Base-by-base conservation (phyloP, 2,329 filamentous ascomycete species). In the Esteya vermicola region DNA sequence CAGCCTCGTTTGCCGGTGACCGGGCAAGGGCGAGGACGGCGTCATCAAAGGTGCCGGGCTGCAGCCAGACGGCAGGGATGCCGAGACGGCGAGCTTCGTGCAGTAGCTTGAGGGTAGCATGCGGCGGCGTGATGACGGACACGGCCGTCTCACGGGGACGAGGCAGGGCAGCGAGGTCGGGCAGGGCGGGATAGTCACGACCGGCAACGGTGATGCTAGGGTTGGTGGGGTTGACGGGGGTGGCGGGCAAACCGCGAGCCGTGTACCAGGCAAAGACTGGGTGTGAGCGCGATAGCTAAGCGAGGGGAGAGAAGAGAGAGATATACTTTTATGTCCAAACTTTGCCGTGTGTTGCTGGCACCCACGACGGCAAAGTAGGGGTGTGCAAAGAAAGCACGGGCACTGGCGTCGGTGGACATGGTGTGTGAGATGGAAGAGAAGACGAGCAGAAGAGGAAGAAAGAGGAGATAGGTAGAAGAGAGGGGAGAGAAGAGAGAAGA, bases 261-360 rank as follows among this genome's bases (percentile, higher is more conserved):
- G 84, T 72, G 59, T 96, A 96, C 89, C 89, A 96, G 13, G 74
- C 74, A 55, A 95, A 85, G 49, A 96, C 86, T 93, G 53, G 3
- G 26, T 39, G 35, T 39, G 21, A 36, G 36, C 9, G 44, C 19
- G n/a, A 39, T 23, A 13, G 7, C 12, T 32, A 23, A 31, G 34
- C 18, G 18, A 26, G 22, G 10, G 6, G 6, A 23, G 21, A 35
- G 21, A 25, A 36, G 33, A 26, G n/a, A 3, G 14, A 21, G 3
- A 53, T 64, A 43, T 59, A 88, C 86, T 78, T 65, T 85, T 88
- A 60, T 94, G 81, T 20, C 91, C 89, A 54, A 82, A 95, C 59
- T 94, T 95, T 55, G 68, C 65, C 31, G 81, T 68, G 60, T 85
- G 39, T 82, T 83, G 56, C 81, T 89, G 28, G 89, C 89, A 51